Evolutionary conservation across 1,284 basidiomycete genomes (phyloP), one percentile per base, ranked within the genome.

Genomic region (Trametes versicolor): DNA sequence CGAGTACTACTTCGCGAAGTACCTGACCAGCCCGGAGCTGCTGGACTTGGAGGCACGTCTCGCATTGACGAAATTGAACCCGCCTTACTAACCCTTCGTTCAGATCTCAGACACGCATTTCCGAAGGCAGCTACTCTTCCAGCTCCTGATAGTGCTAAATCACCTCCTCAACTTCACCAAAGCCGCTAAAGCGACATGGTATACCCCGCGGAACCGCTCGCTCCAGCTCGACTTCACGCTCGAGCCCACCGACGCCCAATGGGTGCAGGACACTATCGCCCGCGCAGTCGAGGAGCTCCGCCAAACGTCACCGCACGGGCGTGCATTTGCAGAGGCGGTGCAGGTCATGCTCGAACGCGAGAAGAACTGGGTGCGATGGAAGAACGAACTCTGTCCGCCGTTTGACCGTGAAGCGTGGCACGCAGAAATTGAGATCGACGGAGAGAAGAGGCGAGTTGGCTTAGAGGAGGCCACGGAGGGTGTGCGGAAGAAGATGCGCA

Each of bases 1-100:
- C 56, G 89, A 94, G 69, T 95, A 94, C 75, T 96, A 96, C 78
- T 97, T 96, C 73, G 94, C 95, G 15, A 96, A 96, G 74, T 96
- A 94, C 77, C 81, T 97, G 49, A 96, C 95, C 0, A 94, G 90
- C 64, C 90, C 93, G 0, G 93, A 95, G 51, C 80, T 97, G 23
- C 82, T 97, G 32, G 94, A 94, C 58, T 88, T 96, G 58, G 94
- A 97, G 84, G 94, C 94, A 60, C 63, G 81, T 25, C 45, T 60
- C 62, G 29, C 48, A 10, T 25, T 1, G 5, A 49, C 8, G 5
- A 5, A 0, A 9, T 25, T n/a, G 10, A 19, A 8, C 13, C 13
- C 4, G 25, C 17, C 21, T 19, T 27, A 17, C 54, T 47, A 21
- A 48, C 13, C 27, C 23, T 27, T 59, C 49, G 34, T 69, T 4